A percentile compares a stretch with the other conserved stretches of the same genome.
Conservation (phyloP, 768 basidiomycete species). For the Asterophora parasitica region DNA sequence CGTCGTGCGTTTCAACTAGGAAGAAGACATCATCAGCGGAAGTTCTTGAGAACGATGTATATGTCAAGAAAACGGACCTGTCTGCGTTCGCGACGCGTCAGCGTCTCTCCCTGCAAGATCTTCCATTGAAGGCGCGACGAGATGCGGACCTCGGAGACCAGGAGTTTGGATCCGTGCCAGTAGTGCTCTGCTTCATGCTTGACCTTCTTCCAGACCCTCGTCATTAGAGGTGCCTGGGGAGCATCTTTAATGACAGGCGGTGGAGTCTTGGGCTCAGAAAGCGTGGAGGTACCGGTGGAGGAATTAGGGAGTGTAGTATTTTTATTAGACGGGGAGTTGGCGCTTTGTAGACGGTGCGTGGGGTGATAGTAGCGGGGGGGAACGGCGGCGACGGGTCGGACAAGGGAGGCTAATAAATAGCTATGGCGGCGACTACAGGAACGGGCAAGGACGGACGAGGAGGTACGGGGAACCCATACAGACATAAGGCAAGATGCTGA, state of each 20-base stretch:
- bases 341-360: slow-evolving; percentile 25
- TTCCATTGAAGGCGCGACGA: slow-evolving; percentile 86
- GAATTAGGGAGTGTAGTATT: slow-evolving; percentile 11
- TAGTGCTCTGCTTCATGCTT: slow-evolving; percentile 97
- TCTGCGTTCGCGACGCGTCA: slow-evolving; percentile 90
- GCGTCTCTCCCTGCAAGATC: slow-evolving; percentile 81
- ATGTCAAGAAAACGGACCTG: slow-evolving; percentile 54
- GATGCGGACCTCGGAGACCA: slow-evolving; percentile 92
- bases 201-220: slow-evolving; percentile 83
- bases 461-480: slow-evolving; percentile 66
- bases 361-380: slow-evolving; percentile 16
- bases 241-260: slow-evolving; percentile 44
- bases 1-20: slow-evolving; percentile 86
- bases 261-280: slow-evolving; percentile 42
- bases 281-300: slow-evolving; percentile 19
- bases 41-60: not conserved
- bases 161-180: slow-evolving; percentile 92
- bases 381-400: slow-evolving; percentile 1
- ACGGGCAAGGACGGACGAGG: slow-evolving; percentile 39
- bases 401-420: slow-evolving; percentile 20
- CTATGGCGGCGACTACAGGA: slow-evolving; percentile 27
- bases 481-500: slow-evolving; percentile 46
- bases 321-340: slow-evolving; percentile 21
- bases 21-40: not conserved
- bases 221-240: slow-evolving; percentile 38